A percentile compares a stretch with the other conserved stretches of the same genome.
Evolutionary conservation across 2,329 filamentous ascomycete genomes (phyloP).

Genomic region (Colletotrichum sp.): DNA sequence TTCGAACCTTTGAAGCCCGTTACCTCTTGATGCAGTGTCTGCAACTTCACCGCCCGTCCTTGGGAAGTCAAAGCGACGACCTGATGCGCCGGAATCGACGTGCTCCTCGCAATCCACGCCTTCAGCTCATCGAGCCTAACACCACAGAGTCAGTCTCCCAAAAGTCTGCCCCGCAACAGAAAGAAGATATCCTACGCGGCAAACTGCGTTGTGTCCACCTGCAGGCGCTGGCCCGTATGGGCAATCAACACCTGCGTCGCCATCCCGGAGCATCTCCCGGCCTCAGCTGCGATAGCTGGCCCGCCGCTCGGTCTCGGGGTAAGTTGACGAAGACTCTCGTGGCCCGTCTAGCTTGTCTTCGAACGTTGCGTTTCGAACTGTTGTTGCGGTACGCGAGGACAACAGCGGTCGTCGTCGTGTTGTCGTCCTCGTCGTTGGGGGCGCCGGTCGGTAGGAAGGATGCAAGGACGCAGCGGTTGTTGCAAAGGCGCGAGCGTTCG

Average conservation of each 20-base stretch:
- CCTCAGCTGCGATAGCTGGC: slow-evolving; percentile 13
- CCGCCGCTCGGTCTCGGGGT: not conserved
- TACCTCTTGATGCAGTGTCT: slow-evolving; percentile 82
- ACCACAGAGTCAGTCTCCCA: not conserved
- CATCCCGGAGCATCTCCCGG: slow-evolving; percentile 69
- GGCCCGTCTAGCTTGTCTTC: not conserved
- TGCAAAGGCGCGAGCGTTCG: slow-evolving; percentile 11
- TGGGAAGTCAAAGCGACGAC: slow-evolving; percentile 88
- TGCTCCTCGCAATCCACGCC: slow-evolving; percentile 77
- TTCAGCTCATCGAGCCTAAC: slow-evolving; percentile 84
- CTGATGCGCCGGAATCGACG: slow-evolving; percentile 74
- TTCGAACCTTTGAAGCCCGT: not conserved
- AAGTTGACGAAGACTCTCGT: not conserved
- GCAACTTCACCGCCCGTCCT: slow-evolving; percentile 83
- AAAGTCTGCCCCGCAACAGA: not conserved
- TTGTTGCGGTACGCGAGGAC: not conserved
- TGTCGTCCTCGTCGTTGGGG: not conserved
- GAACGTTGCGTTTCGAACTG: not conserved
- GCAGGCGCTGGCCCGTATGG: slow-evolving; percentile 88
- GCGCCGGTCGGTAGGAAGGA: not conserved
- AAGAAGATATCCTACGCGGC: slow-evolving; percentile 62
- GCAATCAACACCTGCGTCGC: slow-evolving; percentile 89
- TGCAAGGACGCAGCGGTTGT: not conserved
- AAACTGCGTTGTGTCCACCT: slow-evolving; percentile 78
- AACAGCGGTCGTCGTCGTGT: not conserved